A percentile compares a stretch with the other conserved stretches of the same genome.
phyloP scores from a whole-genome alignment of 495 filamentous ascomycete genomes.

The Penicillium dipodomyicola region DNA sequence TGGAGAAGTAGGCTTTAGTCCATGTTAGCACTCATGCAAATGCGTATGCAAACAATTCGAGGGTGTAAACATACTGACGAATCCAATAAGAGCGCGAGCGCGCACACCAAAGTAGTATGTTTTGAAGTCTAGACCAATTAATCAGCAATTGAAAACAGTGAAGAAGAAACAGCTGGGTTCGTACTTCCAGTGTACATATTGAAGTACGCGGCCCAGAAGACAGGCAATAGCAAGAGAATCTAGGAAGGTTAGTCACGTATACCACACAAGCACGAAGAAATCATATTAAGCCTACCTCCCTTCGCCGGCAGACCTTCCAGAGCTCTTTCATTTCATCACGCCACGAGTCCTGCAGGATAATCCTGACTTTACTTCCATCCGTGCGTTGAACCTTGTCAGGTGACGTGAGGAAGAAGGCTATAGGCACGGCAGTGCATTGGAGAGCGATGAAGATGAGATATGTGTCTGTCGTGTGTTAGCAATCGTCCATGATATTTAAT shows the following conservation, averaged over 20 bases:
- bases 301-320: slow-evolving; percentile 28
- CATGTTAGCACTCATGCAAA: background rate
- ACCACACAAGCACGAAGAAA: background rate
- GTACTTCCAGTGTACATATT: slow-evolving; percentile 37
- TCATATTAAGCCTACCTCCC: slow-evolving; percentile 19
- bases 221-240: slow-evolving; percentile 34
- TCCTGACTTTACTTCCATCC: slow-evolving; percentile 53
- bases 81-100: slow-evolving; percentile 38
- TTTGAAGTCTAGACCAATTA: slow-evolving; percentile 26
- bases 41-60: background rate
- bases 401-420: slow-evolving; percentile 52
- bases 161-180: background rate
- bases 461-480: slow-evolving; percentile 28
- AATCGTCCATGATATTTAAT: background rate
- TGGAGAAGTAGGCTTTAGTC: slow-evolving; percentile 29
- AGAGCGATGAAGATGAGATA: slow-evolving; percentile 60
- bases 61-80: slow-evolving; percentile 27
- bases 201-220: slow-evolving; percentile 44
- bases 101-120: slow-evolving; percentile 41
- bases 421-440: slow-evolving; percentile 53
- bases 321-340: slow-evolving; percentile 30
- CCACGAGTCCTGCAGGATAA: slow-evolving; percentile 45
- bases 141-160: slow-evolving; percentile 8
- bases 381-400: slow-evolving; percentile 55
- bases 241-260: slow-evolving; percentile 8